phyloP scores from a whole-genome alignment of 2,329 filamentous ascomycete species.

The Ceratocystis albifundus region DNA sequence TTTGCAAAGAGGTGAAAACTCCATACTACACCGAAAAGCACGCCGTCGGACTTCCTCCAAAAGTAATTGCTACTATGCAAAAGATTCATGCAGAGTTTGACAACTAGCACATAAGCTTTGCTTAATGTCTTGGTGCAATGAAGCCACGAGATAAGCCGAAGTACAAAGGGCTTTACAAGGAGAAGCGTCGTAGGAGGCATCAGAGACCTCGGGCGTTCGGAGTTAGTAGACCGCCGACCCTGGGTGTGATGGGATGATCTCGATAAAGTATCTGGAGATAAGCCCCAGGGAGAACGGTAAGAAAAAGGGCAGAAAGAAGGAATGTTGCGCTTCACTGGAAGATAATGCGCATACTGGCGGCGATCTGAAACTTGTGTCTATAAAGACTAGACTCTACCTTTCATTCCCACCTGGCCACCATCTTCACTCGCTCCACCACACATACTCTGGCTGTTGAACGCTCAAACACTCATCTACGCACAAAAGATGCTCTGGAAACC shows the following conservation, averaged over 20 bases:
- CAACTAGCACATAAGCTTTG: not conserved
- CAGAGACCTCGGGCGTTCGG: not conserved
- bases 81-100: not conserved
- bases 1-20: not conserved
- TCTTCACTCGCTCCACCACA: not conserved
- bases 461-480: no score
- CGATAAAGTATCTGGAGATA: no score
- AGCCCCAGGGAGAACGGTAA: not conserved
- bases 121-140: not conserved
- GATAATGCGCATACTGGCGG: no score
- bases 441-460: not conserved
- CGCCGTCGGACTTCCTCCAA: not conserved
- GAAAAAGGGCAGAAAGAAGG: not conserved
- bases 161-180: no score
- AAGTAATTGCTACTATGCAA: not conserved
- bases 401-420: no score
- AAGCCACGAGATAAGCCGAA: not conserved
- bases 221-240: not conserved
- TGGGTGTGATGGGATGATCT: no score
- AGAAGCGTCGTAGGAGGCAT: not conserved
- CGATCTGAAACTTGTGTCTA: no score
- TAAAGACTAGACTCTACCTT: no score
- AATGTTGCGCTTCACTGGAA: not conserved
- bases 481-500: slow-evolving; percentile 15
- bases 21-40: not conserved